Conservation (phyloP, 441 rosid genomes). For the Erodium moschatum region DNA sequence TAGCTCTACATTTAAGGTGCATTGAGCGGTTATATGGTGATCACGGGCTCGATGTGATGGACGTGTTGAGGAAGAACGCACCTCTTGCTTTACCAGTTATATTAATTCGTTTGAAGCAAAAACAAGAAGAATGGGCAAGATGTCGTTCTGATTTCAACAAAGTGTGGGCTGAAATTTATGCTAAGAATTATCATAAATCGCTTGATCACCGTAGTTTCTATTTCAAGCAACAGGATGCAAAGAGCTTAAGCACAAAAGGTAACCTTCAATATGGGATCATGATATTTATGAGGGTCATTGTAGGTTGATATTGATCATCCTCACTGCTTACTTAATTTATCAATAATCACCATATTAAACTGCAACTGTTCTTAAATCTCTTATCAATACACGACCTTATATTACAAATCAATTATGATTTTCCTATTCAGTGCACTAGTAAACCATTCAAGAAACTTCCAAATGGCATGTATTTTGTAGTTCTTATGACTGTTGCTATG, state of each 20-base stretch:
- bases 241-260: constrained; percentile 94
- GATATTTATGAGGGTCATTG: background rate
- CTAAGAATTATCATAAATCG: constrained; percentile 91
- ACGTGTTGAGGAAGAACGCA: constrained; percentile 66
- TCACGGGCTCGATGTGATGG: constrained; percentile 96
- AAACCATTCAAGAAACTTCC: background rate
- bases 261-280: constrained; percentile 20
- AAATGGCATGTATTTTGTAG: constrained; percentile 3
- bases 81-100: constrained; percentile 87
- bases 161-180: constrained; percentile 96
- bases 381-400: background rate
- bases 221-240: constrained; percentile 93
- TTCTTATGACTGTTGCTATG: constrained; percentile 21
- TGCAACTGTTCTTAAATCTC: background rate
- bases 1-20: constrained; percentile 87
- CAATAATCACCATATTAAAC: background rate
- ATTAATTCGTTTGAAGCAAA: constrained; percentile 92
- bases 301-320: constrained; percentile 4
- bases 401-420: background rate
- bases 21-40: constrained; percentile 92
- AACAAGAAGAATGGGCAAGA: constrained; percentile 94
- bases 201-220: constrained; percentile 98
- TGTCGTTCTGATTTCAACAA: constrained; percentile 93
- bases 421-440: background rate
- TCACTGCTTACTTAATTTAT: background rate